Conservation (phyloP, 2,329 filamentous ascomycete genomes). For the Trichoderma asperellum region DNA sequence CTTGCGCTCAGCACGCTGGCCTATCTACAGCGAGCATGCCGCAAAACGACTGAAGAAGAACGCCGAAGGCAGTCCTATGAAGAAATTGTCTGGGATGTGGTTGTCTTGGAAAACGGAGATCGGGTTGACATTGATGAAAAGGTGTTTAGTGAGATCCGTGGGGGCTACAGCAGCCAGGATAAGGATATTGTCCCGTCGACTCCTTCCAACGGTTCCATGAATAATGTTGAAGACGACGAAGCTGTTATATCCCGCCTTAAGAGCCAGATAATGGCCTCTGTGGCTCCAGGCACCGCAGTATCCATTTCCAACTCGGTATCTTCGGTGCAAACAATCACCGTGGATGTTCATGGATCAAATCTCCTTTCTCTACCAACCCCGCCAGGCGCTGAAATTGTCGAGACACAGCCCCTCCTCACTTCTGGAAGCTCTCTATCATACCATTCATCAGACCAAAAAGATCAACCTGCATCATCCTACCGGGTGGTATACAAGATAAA, state of each 20-base stretch:
- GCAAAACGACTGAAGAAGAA: constrained; percentile 56
- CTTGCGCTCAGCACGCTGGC: constrained; percentile 64
- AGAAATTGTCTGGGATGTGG: constrained; percentile 68
- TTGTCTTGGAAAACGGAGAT: constrained; percentile 62
- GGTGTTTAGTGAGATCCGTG: not conserved
- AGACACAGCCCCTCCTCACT: constrained; percentile 44
- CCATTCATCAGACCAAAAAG: constrained; percentile 32
- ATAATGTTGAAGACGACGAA: constrained; percentile 44
- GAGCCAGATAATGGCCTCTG: constrained; percentile 57
- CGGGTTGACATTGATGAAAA: constrained; percentile 58
- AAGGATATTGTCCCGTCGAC: not conserved
- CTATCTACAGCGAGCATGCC: constrained; percentile 63
- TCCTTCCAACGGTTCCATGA: not conserved
- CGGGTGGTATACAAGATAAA: constrained; percentile 64
- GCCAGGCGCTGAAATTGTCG: constrained; percentile 62
- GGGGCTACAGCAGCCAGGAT: not conserved
- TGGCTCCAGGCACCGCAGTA: constrained; percentile 61
- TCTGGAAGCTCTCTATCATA: constrained; percentile 25
- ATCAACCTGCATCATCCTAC: constrained; percentile 43
- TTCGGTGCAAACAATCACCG: constrained; percentile 66
- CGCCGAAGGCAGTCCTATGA: constrained; percentile 52
- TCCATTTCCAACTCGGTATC: constrained; percentile 63
- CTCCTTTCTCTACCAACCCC: constrained; percentile 57
- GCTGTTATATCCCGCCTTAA: constrained; percentile 51
- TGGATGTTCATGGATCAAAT: constrained; percentile 61